Evolutionary conservation across 805 yeast genomes (phyloP), one percentile per base, ranked within the genome.

Genomic region (Wickerhamomyces hampshirensis): DNA sequence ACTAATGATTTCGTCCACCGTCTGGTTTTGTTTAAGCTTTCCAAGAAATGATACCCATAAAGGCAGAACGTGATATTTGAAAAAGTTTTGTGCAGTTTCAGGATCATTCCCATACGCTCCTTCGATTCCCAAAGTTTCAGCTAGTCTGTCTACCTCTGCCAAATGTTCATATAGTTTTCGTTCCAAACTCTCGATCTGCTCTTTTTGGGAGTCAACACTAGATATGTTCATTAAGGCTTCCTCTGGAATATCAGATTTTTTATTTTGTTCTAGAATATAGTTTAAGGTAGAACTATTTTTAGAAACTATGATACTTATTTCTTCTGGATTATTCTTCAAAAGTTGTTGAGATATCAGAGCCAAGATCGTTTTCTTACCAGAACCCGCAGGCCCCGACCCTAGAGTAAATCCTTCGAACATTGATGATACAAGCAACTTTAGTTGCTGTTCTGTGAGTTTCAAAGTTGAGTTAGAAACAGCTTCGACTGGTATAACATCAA

Each of bases 351-450:
- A 35, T 5, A 59, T 41, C 16, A 43, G 29, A 4, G 53, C 45
- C 0, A 59, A 43, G 4, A 59, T 36, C 5, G 47, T 53, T 3
- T 67, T 59, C 38, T 69, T 68, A 0, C 81, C 83, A 0, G 80
- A 68, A 2, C 79, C 79, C 1, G 78, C 73, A 2, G 75, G 71
- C 0, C 79, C 80, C 33, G 63, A 67, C 6, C 76, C 58, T 13
- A 73, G 55, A 0, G 58, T 53, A 2, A 76, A 47, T 2, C 76
- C 75, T 3, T 69, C 62, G 8, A 29, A 33, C 0, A 52, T 35
- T 0, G 59, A 56, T 8, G 50, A 31, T 11, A 55, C 31, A 7
- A 63, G 36, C 1, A 37, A 35, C 15, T 28, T 27, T n/a, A 39
- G 23, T 18, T 43, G 42, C 3, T 33, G 18, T 6, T 31, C 6